Evolutionary conservation across 306 rosid species (phyloP).

Genomic region (Senna siamea): DNA sequence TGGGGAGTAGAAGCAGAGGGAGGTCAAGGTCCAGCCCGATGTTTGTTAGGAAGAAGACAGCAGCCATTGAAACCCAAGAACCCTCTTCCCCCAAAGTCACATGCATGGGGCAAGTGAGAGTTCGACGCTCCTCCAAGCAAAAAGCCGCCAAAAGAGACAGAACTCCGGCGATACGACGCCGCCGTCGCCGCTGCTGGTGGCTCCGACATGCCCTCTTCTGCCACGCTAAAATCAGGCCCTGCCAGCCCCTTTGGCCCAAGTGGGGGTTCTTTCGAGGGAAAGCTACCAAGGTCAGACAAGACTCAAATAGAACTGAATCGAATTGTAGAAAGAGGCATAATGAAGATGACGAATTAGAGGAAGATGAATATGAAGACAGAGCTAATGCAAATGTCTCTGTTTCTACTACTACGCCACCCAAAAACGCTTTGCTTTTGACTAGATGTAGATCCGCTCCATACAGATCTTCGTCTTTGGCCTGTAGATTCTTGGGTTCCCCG

Average conservation of each 20-base stretch:
- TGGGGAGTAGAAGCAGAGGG: slow-evolving; percentile 70
- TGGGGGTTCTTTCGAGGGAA: slow-evolving; percentile 65
- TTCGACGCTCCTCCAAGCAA: slow-evolving; percentile 60
- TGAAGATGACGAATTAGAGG: slow-evolving; percentile 40
- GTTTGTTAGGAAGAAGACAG: slow-evolving; percentile 71
- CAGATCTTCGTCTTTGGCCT: slow-evolving; percentile 71
- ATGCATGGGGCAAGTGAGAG: slow-evolving; percentile 97
- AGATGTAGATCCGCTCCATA: slow-evolving; percentile 91
- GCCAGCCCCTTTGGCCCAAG: slow-evolving; percentile 50
- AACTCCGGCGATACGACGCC: slow-evolving; percentile 25
- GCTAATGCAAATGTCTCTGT: slow-evolving; percentile 29
- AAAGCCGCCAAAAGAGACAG: slow-evolving; percentile 14
- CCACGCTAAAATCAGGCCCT: slow-evolving; percentile 43
- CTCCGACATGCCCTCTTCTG: slow-evolving; percentile 44
- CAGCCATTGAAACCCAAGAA: slow-evolving; percentile 76
- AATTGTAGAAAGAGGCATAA: slow-evolving; percentile 17
- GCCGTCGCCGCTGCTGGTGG: slow-evolving; percentile 53
- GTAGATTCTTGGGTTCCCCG: slow-evolving; percentile 73
- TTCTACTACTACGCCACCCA: slow-evolving; percentile 57
- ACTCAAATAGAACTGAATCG: slow-evolving; percentile 41
- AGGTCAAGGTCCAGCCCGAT: slow-evolving; percentile 83
- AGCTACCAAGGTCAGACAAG: slow-evolving; percentile 29
- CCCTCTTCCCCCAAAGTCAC: slow-evolving; percentile 98
- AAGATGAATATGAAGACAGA: slow-evolving; percentile 28
- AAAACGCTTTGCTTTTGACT: slow-evolving; percentile 73